Base-by-base conservation (phyloP, 2,329 filamentous ascomycete species). In the Ophiostoma pallidulum region DNA sequence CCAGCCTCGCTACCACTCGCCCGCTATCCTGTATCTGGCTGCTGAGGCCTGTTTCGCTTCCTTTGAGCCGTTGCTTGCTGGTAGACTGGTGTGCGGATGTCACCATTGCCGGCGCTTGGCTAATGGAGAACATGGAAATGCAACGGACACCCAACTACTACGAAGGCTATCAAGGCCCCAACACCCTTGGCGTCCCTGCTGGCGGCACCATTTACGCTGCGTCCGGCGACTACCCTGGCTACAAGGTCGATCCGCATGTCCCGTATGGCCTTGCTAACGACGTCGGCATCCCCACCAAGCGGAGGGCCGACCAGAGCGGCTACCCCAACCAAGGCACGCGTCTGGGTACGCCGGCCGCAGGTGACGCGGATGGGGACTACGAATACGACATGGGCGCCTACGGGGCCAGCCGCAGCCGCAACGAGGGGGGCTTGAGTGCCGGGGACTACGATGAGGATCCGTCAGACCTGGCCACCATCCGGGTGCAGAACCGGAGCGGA, bases 121-220 rank as follows among this genome's bases (percentile, higher is more conserved):
- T n/a, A 42, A 40, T 12, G 32, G 45, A 49, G 33, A 42, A 7
- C 36, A 46, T 51, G 51, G 51, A 50, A 35, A 54, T 54, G 49
- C 49, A 54, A 19, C 48, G 49, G 9, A 31, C 50, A 20, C 24
- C 48, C 19, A 32, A 40, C 26, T 53, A 51, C 36, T 51, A 43
- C 20, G 49, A 46, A n/a, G 50, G 46, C 28, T 50, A 46, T 40
- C 20, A 47, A 19, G 14, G 24, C 33, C 40, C 26, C 20, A 47
- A 42, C 38, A 31, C 51, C 6, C 26, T 37, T 9, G 39, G 32
- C 37, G 32, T 18, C 12, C 18, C 43, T n/a, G 16, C 35, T 20
- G 35, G 20, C 13, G 48, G 47, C 20, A 44, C 13, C 20, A 28
- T 53, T n/a, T 53, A 51, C 37, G 41, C 35, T 6, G 36, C 52